phyloP scores from a whole-genome alignment of 78 protist genomes.

The Bigelowiella natans region DNA sequence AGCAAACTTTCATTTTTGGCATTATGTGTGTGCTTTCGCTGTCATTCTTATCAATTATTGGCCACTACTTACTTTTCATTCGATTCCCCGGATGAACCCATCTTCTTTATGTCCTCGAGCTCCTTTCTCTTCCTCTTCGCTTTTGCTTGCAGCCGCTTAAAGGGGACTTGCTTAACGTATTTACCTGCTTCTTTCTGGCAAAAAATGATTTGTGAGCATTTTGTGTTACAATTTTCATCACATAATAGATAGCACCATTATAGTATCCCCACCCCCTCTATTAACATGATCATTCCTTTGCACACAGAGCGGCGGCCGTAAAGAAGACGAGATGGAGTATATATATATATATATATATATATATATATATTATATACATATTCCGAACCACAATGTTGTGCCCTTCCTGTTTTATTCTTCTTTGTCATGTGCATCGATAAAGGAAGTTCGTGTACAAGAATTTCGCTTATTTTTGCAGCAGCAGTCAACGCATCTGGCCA shows the following conservation, averaged over 20 bases:
- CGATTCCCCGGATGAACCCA: neutral
- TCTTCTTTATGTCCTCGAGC: neutral
- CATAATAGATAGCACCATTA: too few relatives aligned
- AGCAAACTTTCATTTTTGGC: too few relatives aligned
- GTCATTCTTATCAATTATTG: too few relatives aligned
- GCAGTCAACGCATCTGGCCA: too few relatives aligned
- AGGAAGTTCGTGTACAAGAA: too few relatives aligned
- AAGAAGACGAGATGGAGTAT: neutral
- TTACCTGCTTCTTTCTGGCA: neutral
- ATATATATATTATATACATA: neutral
- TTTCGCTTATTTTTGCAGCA: too few relatives aligned
- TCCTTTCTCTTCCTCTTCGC: neutral
- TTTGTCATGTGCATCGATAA: neutral
- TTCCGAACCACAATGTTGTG: too few relatives aligned
- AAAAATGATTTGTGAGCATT: too few relatives aligned
- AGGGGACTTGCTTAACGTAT: neutral
- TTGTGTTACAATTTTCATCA: too few relatives aligned
- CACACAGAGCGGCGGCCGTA: neutral
- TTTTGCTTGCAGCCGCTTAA: neutral
- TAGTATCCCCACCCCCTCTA: too few relatives aligned
- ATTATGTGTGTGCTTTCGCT: too few relatives aligned
- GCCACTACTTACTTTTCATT: neutral
- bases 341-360: neutral
- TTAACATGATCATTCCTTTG: neutral
- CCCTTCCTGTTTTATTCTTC: neutral